Evolutionary conservation across 116 monocot species (phyloP), one percentile per base, ranked within the genome.

Genomic region (Zostera marina): DNA sequence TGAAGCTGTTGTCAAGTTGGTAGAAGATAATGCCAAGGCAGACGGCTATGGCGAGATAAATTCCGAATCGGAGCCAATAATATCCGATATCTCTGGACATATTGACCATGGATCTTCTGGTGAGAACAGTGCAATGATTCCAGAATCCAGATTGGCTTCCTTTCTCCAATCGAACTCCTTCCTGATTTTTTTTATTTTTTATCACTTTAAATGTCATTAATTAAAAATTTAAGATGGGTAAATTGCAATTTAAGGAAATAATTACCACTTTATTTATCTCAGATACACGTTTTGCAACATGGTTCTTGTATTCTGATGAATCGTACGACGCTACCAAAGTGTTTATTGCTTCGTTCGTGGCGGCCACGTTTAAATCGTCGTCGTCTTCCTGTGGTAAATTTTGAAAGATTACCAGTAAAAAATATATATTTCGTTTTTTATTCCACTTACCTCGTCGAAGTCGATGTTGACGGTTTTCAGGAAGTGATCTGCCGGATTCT

Each of bases 41-140:
- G 12, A 82, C 32, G 32, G 71, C 74, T 4, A 82, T 51, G 2
- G 32, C 62, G 3, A 74, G 13, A 46, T 77, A 82, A 7, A 81
- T 74, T n/a, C 41, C 58, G 10, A 82, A 64, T 1, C 83, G 72
- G 7, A 83, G 39, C 83, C 83, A 79, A 20, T 79, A 83, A 32
- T 83, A 83, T 20, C 83, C 79, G 1, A 64, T 19, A 47, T 83
- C 83, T 54, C 83, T 63, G 21, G 26, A 59, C 79, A 79, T 79
- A 70, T 83, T 83, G 5, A 65, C 44, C 57, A 66, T 66, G 0
- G 83, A 83, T 69, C 83, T 64, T 41, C 44, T 62, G 0, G 78
- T 72, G 42, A 83, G 79, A 1, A 83, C 70, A 7, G 39, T 2
- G 22, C 43, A 75, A 10, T 83, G 83, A 22, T 56, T 75, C 1